Conservation (phyloP, 2,329 filamentous ascomycete species). For the Zalaria obscura region DNA sequence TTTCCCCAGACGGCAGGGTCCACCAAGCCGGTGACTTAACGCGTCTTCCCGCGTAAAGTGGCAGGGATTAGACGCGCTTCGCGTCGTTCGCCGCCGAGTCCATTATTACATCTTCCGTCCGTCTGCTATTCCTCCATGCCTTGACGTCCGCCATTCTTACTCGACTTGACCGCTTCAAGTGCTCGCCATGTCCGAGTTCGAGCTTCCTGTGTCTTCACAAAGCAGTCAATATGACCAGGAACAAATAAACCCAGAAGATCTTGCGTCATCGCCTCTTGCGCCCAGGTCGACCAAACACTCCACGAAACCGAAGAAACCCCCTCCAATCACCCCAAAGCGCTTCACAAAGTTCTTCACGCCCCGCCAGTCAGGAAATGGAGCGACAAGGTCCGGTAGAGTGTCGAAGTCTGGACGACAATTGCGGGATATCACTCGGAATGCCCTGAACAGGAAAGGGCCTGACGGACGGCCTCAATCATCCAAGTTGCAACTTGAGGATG, state of each 20-base stretch:
- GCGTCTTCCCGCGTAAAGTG: no score
- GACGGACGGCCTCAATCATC: neutral
- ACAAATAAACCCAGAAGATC: conserved; percentile 17
- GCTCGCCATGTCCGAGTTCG: conserved; percentile 1
- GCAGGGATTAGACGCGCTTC: no score
- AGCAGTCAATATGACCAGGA: conserved; percentile 18
- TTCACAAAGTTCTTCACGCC: conserved; percentile 39
- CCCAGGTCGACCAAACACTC: conserved; percentile 11
- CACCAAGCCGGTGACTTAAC: no score
- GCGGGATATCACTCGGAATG: conserved; percentile 34
- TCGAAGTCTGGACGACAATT: conserved; percentile 30
- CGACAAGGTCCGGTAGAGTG: conserved; percentile 11
- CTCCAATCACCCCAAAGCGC: conserved; percentile 36
- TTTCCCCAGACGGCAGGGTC: no score
- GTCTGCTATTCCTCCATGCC: no score
- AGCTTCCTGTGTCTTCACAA: conserved; percentile 12
- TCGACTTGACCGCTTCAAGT: neutral
- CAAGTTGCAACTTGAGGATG: conserved; percentile 2
- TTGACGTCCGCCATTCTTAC: neutral
- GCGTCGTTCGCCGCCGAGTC: no score
- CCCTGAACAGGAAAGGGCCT: conserved; percentile 21
- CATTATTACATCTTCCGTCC: no score
- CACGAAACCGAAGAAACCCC: conserved; percentile 30
- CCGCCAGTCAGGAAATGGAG: conserved; percentile 16
- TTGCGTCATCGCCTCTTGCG: conserved; percentile 21